Conservation (phyloP, 805 yeast genomes). For the Candida succiphila region DNA sequence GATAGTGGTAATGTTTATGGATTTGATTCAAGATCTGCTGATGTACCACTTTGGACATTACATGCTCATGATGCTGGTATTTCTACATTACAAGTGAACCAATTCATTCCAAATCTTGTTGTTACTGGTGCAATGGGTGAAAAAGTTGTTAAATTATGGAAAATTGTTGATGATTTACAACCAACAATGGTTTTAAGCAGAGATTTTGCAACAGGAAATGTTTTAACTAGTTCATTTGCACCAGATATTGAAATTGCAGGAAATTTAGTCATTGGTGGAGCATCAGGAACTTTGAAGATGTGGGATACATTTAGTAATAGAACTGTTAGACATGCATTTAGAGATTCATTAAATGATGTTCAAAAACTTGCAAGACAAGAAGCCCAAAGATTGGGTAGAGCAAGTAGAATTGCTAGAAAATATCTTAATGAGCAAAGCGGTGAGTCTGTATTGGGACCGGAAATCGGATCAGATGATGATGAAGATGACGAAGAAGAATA, state of each 20-base stretch:
- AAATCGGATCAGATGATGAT: slow-evolving; percentile 52
- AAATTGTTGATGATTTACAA: slow-evolving; percentile 32
- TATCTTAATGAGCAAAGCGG: slow-evolving; percentile 43
- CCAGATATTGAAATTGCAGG: slow-evolving; percentile 81
- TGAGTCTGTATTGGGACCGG: slow-evolving; percentile 52
- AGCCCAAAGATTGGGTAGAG: slow-evolving; percentile 44
- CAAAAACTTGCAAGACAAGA: slow-evolving; percentile 49
- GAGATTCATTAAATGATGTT: slow-evolving; percentile 41
- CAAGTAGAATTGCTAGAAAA: slow-evolving; percentile 70
- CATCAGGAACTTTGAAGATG: slow-evolving; percentile 70
- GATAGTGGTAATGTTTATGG: slow-evolving; percentile 86
- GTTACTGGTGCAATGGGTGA: slow-evolving; percentile 91
- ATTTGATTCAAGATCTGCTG: slow-evolving; percentile 67
- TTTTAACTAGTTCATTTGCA: slow-evolving; percentile 72
- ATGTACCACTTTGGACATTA: slow-evolving; percentile 81
- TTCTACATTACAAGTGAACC: slow-evolving; percentile 67
- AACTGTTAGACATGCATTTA: slow-evolving; percentile 64
- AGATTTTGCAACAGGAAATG: slow-evolving; percentile 92
- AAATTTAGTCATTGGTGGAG: slow-evolving; percentile 80
- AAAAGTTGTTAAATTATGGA: slow-evolving; percentile 81
- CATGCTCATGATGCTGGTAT: slow-evolving; percentile 97
- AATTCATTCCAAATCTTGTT: slow-evolving; percentile 58
- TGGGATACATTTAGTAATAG: slow-evolving; percentile 88
- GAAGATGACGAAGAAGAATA: slow-evolving; percentile 44
- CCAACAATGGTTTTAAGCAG: slow-evolving; percentile 88